Evolutionary conservation across 139 green algal genomes (phyloP), one percentile per base, ranked within the genome.

Genomic region (Gonium pectorale): DNA sequence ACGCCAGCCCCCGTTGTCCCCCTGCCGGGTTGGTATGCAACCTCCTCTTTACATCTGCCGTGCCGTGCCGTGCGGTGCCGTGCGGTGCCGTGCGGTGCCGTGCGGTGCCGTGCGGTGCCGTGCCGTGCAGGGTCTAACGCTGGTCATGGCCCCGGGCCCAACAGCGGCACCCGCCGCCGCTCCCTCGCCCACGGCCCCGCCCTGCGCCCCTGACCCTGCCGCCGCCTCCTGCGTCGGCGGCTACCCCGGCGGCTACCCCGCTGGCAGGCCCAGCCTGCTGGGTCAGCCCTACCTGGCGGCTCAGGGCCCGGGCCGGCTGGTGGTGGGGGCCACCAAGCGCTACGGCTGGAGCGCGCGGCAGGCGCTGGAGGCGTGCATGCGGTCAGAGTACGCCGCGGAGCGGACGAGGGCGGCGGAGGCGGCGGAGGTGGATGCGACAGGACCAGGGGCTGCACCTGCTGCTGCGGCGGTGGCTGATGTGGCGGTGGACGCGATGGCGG

Each of bases 321-420:
- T 97, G 51, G 88, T 97, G 3, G 94, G 95, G 2, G 94, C 95
- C 24, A 97, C 93, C 7, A 93, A 94, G 83, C 38, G 83, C 7
- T 90, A 95, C 73, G 92, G 87, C 41, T 85, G 89, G 49, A 90
- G 69, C 19, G 64, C 88, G 31, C 69, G 90, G 19, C 73, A 90
- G 13, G 89, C 93, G 9, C 71, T 94, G 6, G 44, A 21, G 0
- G 86, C 91, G 63, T 88, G 90, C 46, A 43, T 67, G 0, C 68
- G 80, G 2, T 69, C 31, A 17, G 77, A 83, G 41, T 83, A 83
- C 44, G 77, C 77, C 17, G 71, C 8, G n/a, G 56, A 29, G 64
- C 13, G n/a, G 69, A 22, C 1, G 44, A 9, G 49, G 35, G 46
- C 46, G 46, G 46, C 46, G 46, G 46, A 7, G 1, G 73, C 54